Evolutionary conservation across 2,329 filamentous ascomycete species (phyloP).

Genomic region (Nothophaeocryptopus gaeumannii): DNA sequence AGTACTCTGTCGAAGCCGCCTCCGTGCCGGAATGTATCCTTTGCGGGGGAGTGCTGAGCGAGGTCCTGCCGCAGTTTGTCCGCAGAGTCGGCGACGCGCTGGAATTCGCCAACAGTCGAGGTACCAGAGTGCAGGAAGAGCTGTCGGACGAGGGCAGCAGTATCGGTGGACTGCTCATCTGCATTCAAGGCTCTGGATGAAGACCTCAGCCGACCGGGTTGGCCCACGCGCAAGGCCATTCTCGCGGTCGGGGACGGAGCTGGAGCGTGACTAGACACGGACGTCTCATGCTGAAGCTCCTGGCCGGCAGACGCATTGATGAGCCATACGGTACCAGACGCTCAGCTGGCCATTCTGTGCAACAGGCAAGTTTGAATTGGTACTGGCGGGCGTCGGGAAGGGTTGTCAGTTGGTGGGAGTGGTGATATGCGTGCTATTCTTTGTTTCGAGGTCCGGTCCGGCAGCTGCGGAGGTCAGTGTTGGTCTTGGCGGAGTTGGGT

Average conservation of each 20-base stretch:
- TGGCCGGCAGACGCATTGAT: conserved; percentile 8
- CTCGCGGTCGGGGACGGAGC: conserved; percentile 15
- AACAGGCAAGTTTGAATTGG: no score
- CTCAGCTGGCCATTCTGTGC: no score
- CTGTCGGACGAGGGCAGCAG: conserved; percentile 25
- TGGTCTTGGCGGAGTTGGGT: not conserved
- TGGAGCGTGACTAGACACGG: conserved; percentile 8
- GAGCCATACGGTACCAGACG: conserved; percentile 9
- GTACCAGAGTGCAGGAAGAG: conserved; percentile 19
- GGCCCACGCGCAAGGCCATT: conserved; percentile 27
- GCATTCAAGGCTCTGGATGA: conserved; percentile 28
- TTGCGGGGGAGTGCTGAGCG: conserved; percentile 16
- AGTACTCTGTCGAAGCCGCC: conserved; percentile 31
- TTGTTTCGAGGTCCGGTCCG: conserved; percentile 3
- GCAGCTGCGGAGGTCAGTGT: not conserved
- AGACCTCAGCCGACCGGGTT: conserved; percentile 26
- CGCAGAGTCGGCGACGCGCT: conserved; percentile 19
- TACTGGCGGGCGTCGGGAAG: no score
- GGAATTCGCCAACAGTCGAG: conserved; percentile 15
- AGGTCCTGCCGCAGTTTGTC: conserved; percentile 23
- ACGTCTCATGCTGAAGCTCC: conserved; percentile 20
- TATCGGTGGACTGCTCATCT: conserved; percentile 26
- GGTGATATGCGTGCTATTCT: not conserved
- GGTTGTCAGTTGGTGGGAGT: no score
- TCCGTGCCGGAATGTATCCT: conserved; percentile 33